Evolutionary conservation across 345 rosid genomes (phyloP), one percentile per base, ranked within the genome.

Genomic region (Physaria fendleri): DNA sequence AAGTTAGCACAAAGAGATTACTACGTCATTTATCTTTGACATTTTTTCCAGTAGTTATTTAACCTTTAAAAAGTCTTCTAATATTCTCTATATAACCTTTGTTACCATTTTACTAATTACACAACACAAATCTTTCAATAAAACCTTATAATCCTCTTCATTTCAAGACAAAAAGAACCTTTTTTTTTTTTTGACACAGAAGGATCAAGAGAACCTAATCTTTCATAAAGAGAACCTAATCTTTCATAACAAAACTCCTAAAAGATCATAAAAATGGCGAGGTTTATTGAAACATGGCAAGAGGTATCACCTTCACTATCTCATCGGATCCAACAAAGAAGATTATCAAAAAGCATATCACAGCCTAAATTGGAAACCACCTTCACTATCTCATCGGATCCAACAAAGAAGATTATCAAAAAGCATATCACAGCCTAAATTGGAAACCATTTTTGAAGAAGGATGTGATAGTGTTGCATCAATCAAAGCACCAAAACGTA

Each of bases 361-460:
- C 41, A 8, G 38, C 77, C 79, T 1, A 63, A 51, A 14, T 24
- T 81, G 27, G 76, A 81, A 53, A 76, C 81, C 1, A 81, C 76
- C 49, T 17, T 62, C 77, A 6, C 51, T 50, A 35, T 65, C 54
- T 33, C 72, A 33, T n/a, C 60, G 41, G 14, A 74, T 60, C n/a
- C 73, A 54, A 18, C 62, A 54, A 30, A 61, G 52, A 34, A 30
- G 59, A 27, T 21, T 57, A 8, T 66, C 69, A 1, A 67, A 20
- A 33, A 66, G 64, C 64, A 28, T 57, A 2, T 66, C 71, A 4
- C 41, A 8, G 38, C 77, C 79, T 1, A 63, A 51, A 14, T 24
- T 81, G 27, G 76, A 81, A 53, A 76, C 81, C 1, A 81, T 78
- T 53, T 17, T 62, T 24, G 83, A 81, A 69, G 81, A 81, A 48